Percentiles rank a stretch among this genome's conserved stretches.
These are phyloP conservation scores for Calocybe gambosa DNA, from an alignment of 1,284 basidiomycete genomes.

Conservation along the genomic window DNA sequence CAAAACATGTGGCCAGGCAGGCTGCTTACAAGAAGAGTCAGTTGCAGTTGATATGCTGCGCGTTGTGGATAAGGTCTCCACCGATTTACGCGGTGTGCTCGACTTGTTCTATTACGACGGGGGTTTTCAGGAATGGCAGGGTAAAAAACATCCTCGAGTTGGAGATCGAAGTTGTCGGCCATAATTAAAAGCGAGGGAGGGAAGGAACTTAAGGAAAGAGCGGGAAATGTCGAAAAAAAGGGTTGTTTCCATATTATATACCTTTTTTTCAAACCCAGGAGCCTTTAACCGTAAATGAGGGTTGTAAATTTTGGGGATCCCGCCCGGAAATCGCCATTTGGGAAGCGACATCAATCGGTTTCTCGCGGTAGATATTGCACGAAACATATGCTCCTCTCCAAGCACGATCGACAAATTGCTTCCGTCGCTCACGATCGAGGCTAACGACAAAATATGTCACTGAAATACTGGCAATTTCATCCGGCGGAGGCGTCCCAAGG, in stretches of 20 bases:
- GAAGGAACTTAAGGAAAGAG: neutral
- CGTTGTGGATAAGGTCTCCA: neutral
- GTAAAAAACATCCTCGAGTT: neutral
- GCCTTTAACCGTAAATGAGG: neutral
- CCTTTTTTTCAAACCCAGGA: neutral
- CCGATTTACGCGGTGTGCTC: neutral
- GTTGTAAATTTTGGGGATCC: neutral
- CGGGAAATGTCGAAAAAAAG: no score
- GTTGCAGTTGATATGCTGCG: neutral
- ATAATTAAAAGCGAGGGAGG: no score
- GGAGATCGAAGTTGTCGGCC: neutral
- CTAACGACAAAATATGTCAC: no score
- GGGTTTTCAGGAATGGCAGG: neutral
- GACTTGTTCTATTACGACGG: neutral
- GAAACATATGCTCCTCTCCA: neutral
- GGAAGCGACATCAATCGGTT: neutral
- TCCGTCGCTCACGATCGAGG: neutral
- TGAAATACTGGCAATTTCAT: no score
- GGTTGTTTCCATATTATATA: neutral
- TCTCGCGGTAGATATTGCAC: neutral
- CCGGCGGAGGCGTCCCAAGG: no score
- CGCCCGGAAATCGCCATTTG: neutral
- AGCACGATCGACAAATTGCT: neutral
- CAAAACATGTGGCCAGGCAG: neutral
- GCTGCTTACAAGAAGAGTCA: neutral